phyloP scores from a whole-genome alignment of 768 basidiomycete genomes.

The Trametes elegans region DNA sequence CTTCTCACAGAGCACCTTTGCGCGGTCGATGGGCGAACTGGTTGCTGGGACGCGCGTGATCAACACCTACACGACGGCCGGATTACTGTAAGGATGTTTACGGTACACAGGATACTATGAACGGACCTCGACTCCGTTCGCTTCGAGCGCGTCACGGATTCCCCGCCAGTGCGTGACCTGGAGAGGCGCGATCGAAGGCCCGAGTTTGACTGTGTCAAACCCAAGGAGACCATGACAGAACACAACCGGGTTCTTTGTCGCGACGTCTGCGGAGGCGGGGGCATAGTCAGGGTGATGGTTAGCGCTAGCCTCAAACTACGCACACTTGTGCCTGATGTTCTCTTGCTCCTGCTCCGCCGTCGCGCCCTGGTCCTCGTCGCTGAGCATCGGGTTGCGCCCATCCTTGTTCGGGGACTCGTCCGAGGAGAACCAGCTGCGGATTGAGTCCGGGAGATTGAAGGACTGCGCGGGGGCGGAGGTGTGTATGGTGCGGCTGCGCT shows the following conservation, averaged over 20 bases:
- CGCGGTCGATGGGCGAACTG: slow-evolving; percentile 83
- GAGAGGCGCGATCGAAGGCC: slow-evolving; percentile 71
- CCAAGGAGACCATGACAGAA: slow-evolving; percentile 96
- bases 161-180: slow-evolving; percentile 97
- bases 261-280: slow-evolving; percentile 57
- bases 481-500: slow-evolving; percentile 25
- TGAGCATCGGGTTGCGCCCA: slow-evolving; percentile 22
- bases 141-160: slow-evolving; percentile 88
- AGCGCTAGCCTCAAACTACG: slow-evolving; percentile 8
- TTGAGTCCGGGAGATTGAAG: slow-evolving; percentile 21
- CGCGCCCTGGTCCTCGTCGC: slow-evolving; percentile 24
- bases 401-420: slow-evolving; percentile 23
- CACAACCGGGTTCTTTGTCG: slow-evolving; percentile 82
- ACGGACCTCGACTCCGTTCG: slow-evolving; percentile 69
- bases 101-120: not conserved
- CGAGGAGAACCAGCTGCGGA: slow-evolving; percentile 25
- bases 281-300: slow-evolving; percentile 1
- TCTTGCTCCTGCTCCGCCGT: slow-evolving; percentile 22
- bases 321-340: slow-evolving; percentile 26
- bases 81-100: too few species aligned
- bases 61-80: slow-evolving; percentile 52
- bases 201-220: slow-evolving; percentile 82
- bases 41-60: slow-evolving; percentile 95
- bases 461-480: slow-evolving; percentile 24
- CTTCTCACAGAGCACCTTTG: slow-evolving; percentile 81